Percentiles rank a stretch among this genome's conserved stretches.
Evolutionary conservation across 164 flowering plant species (phyloP).

Genomic region (Piper betle): DNA sequence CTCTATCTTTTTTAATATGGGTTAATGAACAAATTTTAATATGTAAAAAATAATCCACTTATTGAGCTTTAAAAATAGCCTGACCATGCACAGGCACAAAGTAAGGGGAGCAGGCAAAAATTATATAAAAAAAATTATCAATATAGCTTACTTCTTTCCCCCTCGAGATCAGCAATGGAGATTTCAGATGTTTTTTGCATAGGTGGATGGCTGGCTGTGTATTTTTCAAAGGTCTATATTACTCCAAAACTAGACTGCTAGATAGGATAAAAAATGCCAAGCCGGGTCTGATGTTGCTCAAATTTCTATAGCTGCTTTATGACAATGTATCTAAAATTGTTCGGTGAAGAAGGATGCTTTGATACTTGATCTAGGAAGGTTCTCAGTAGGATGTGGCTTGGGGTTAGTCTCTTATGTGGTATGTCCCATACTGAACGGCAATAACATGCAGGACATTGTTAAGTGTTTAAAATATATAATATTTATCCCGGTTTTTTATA

Average conservation of each 20-base stretch:
- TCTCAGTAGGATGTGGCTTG: slow-evolving; percentile 39
- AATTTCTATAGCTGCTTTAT: neutral
- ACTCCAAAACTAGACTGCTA: neutral
- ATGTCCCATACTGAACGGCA: neutral
- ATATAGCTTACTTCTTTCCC: neutral
- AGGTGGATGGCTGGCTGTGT: slow-evolving; percentile 40
- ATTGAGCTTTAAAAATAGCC: too few relatives aligned
- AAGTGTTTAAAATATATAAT: too few relatives aligned
- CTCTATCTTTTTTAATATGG: too few relatives aligned
- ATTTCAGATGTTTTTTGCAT: slow-evolving; percentile 29
- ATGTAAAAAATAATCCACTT: too few relatives aligned
- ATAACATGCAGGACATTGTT: too few relatives aligned
- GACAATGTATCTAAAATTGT: slow-evolving; percentile 1
- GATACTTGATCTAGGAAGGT: slow-evolving; percentile 48
- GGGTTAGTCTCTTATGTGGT: slow-evolving; percentile 57
- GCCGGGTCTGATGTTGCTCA: neutral
- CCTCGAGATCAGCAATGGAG: slow-evolving; percentile 30
- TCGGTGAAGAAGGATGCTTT: slow-evolving; percentile 28
- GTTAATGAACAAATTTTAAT: too few relatives aligned
- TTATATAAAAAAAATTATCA: too few relatives aligned
- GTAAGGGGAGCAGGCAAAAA: too few relatives aligned
- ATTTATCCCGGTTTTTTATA: too few relatives aligned
- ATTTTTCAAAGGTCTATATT: slow-evolving; percentile 28
- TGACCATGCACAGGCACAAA: too few relatives aligned
- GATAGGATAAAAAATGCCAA: neutral